Evolutionary conservation across 2,329 filamentous ascomycete genomes (phyloP).

Genomic region (Chaetomium strumarium): DNA sequence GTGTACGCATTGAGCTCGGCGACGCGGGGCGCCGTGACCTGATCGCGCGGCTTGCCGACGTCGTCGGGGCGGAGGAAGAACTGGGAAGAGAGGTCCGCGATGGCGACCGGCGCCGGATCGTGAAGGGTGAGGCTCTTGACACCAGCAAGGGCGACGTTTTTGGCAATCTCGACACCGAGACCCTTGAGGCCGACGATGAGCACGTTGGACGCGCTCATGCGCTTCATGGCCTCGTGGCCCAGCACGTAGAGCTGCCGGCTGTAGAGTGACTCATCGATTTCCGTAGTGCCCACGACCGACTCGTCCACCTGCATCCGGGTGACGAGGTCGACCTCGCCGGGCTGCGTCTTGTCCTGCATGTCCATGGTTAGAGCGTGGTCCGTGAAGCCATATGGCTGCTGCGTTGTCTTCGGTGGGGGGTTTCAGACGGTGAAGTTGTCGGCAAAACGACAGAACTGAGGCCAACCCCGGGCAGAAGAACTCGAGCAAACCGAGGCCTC

Average conservation of each 20-base stretch:
- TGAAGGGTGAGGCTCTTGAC: constrained; percentile 95
- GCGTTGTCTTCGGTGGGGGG: neutral
- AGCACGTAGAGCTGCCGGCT: constrained; percentile 68
- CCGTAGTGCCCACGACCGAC: constrained; percentile 45
- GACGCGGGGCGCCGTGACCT: constrained; percentile 80
- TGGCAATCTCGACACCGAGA: constrained; percentile 94
- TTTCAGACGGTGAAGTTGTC: neutral
- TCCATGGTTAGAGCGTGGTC: constrained; percentile 6
- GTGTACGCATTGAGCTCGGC: constrained; percentile 96
- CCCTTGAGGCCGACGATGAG: constrained; percentile 89
- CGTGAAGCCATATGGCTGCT: neutral
- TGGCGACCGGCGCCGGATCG: constrained; percentile 77
- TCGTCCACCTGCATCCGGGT: constrained; percentile 62
- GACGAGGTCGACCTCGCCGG: constrained; percentile 54
- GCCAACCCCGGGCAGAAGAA: neutral
- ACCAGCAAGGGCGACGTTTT: constrained; percentile 95
- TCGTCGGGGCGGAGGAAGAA: constrained; percentile 90
- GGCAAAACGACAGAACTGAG: neutral
- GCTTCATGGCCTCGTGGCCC: constrained; percentile 87
- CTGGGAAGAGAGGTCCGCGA: constrained; percentile 89
- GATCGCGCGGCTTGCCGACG: constrained; percentile 85
- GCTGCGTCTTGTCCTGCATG: constrained; percentile 44
- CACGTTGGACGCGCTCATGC: constrained; percentile 94
- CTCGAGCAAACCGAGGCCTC: neutral
- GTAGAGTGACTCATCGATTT: constrained; percentile 70